These are phyloP conservation scores for Boletus sensibilis DNA, from an alignment of 768 basidiomycete genomes.

Conservation along the genomic window DNA sequence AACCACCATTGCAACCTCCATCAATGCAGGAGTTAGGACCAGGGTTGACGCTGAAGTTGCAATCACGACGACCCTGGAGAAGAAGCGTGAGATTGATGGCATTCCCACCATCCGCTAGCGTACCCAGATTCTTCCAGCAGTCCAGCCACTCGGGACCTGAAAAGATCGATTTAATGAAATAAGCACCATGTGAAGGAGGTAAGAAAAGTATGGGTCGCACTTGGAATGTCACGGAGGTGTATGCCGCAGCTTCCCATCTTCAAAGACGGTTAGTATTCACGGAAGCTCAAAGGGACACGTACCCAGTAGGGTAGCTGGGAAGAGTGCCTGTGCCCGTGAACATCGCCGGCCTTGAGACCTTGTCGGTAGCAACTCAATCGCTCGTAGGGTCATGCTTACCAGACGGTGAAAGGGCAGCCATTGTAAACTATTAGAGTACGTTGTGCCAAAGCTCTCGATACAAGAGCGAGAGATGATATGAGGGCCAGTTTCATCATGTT, in stretches of 20 bases:
- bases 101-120: not conserved
- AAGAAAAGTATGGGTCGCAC: conserved; percentile 5
- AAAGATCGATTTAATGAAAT: not conserved
- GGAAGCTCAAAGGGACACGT: not conserved
- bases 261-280: not conserved
- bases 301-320: conserved; percentile 50
- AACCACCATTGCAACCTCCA: conserved; percentile 70
- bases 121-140: conserved; percentile 64
- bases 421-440: conserved; percentile 63
- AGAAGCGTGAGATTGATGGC: not conserved
- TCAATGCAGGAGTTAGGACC: conserved; percentile 57
- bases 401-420: conserved; percentile 66
- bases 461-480: conserved; percentile 29
- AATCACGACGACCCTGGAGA: conserved; percentile 51
- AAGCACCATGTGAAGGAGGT: not conserved
- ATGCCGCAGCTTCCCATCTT: conserved; percentile 36
- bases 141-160: conserved; percentile 63
- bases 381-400: conserved; percentile 38
- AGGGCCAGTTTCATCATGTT: conserved; percentile 25
- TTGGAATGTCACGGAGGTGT: conserved; percentile 28
- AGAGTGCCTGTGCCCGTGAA: conserved; percentile 56
- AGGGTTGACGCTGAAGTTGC: conserved; percentile 54
- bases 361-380: not conserved
- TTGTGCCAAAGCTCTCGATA: conserved; percentile 38
- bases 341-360: conserved; percentile 47